Conservation (phyloP, 1,284 basidiomycete genomes). For the Inonotus hispidus region DNA sequence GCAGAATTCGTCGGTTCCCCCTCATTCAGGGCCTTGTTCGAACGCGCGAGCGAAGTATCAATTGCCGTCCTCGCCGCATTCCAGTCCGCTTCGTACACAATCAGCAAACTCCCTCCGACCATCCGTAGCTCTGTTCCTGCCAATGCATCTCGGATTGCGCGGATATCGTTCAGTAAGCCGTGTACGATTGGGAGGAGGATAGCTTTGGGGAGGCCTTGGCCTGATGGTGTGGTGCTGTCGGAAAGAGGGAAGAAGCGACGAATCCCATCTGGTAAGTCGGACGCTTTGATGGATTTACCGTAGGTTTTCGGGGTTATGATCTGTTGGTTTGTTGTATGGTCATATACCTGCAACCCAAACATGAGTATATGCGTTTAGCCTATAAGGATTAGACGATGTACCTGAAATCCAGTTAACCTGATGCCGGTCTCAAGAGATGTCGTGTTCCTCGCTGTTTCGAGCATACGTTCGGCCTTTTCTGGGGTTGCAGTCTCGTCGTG, state of each 20-base stretch:
- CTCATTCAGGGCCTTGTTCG: constrained; percentile 24
- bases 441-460: constrained; percentile 59
- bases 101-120: constrained; percentile 75
- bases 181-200: constrained; percentile 54
- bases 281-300: constrained; percentile 68
- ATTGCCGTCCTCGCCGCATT: constrained; percentile 38
- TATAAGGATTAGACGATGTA: constrained; percentile 30
- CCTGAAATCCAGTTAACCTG: constrained; percentile 86
- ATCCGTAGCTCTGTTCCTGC: constrained; percentile 67
- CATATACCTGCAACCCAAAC: constrained; percentile 58
- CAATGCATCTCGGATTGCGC: constrained; percentile 53
- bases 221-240: constrained; percentile 14
- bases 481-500: constrained; percentile 64
- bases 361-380: background rate
- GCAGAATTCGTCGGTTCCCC: constrained; percentile 22
- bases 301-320: constrained; percentile 72
- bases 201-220: constrained; percentile 22
- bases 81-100: constrained; percentile 79
- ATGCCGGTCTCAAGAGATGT: constrained; percentile 77
- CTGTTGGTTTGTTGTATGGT: constrained; percentile 47
- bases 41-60: constrained; percentile 27
- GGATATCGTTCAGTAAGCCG: constrained; percentile 55
- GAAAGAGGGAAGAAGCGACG: constrained; percentile 71
- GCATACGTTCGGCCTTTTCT: constrained; percentile 81
- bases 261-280: constrained; percentile 71